A percentile compares a stretch with the other conserved stretches of the same genome.
Conservation (phyloP, 805 yeast species). For the Priceomyces carsonii region DNA sequence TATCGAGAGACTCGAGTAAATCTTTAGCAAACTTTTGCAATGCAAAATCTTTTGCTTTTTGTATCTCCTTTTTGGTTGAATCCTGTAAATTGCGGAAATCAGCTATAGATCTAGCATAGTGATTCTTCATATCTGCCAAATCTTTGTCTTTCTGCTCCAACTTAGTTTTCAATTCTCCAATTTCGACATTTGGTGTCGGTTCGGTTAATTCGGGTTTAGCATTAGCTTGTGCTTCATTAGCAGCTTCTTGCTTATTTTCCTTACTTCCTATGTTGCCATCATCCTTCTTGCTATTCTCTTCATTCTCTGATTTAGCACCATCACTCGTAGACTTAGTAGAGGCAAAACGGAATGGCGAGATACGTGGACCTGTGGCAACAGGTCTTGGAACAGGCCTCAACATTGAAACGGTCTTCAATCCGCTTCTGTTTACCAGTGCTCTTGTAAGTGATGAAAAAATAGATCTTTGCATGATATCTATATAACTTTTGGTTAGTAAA, state of each 20-base stretch:
- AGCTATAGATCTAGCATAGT: slow-evolving; percentile 79
- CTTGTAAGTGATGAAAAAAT: slow-evolving; percentile 20
- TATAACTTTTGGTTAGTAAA: not conserved
- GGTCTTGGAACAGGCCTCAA: slow-evolving; percentile 17
- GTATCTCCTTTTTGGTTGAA: slow-evolving; percentile 81
- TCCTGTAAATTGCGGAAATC: slow-evolving; percentile 93
- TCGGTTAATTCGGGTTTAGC: no score
- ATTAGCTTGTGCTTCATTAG: slow-evolving; percentile 12
- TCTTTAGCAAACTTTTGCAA: slow-evolving; percentile 91
- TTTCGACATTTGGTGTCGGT: slow-evolving; percentile 1
- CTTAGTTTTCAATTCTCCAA: slow-evolving; percentile 48
- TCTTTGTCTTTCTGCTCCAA: slow-evolving; percentile 67
- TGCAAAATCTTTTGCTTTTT: slow-evolving; percentile 87
- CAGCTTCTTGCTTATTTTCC: slow-evolving; percentile 10
- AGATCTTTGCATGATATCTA: slow-evolving; percentile 26
- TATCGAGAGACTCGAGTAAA: slow-evolving; percentile 84
- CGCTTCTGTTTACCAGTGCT: slow-evolving; percentile 13
- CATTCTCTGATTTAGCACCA: slow-evolving; percentile 7
- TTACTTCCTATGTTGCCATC: slow-evolving; percentile 11
- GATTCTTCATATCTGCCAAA: slow-evolving; percentile 78
- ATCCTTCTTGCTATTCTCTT: not conserved
- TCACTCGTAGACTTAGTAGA: no score
- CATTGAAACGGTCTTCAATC: slow-evolving; percentile 13
- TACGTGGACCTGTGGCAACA: slow-evolving; percentile 12
- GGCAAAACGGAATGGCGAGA: slow-evolving; percentile 15